Base-by-base conservation (phyloP, 1,139 yeast genomes). In the Taiozyma sp. region DNA sequence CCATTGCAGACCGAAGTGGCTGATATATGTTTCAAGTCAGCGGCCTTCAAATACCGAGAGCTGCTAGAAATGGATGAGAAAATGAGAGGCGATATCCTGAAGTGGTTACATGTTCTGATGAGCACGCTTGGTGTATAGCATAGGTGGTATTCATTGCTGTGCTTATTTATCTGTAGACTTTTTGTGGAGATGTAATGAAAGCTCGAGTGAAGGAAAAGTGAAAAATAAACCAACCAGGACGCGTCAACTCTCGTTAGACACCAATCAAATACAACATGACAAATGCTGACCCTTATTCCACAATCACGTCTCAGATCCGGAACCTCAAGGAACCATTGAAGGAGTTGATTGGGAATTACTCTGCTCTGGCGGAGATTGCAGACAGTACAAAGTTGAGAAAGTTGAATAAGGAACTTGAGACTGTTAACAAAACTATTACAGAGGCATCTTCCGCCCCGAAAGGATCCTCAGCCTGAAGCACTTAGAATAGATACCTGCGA, bases 21-120 rank as follows among this genome's bases (percentile, higher is more conserved):
- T 2, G 64, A 62, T 19, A 53, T 61, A 14, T 59, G 64, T 39
- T 54, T 51, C 45, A 57, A 51, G 43, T 59, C 59, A 2, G 56
- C 59, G 58, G 46, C 47, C 10, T 60, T 57, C 48, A 54, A 50
- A 48, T 61, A 57, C 41, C 57, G 48, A 49, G 36, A 38, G 8
- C n/a, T 54, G 13, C n/a, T 42, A 10, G 54, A 49, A 5, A 27
- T 55, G 2, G 44, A 51, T 9, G 53, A 50, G 6, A 38, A 45
- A 8, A 52, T 51, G 7, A 43, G 44, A 4, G 28, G 30, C 4
- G 63, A 56, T n/a, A 29, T 61, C 1, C 43, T 49, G n/a, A 49
- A 45, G 22, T 61, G 65, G 65, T 44, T 60, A 2, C 32, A 44
- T n/a, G 39, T 52, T 8, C 52, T 60, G 24, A 34, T 61, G 4